Evolutionary conservation across 202 grass and related monocot species (phyloP).

Genomic region (Elaeis oleifera): DNA sequence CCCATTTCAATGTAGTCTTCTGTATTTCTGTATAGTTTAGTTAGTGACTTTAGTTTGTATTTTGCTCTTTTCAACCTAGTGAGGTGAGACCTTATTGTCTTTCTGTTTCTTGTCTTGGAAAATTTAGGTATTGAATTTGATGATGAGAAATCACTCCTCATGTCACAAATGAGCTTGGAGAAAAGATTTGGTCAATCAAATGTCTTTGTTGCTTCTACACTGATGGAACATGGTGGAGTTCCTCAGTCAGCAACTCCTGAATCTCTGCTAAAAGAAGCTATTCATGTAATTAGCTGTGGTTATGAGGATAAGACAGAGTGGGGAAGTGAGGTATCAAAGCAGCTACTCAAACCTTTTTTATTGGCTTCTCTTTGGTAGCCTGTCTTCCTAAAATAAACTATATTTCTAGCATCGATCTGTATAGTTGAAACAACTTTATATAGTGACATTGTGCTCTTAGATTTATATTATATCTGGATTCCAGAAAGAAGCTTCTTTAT

Average conservation of each 20-base stretch:
- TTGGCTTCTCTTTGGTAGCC: not conserved
- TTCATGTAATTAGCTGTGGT: constrained; percentile 95
- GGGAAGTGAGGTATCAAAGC: constrained; percentile 63
- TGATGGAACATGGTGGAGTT: constrained; percentile 97
- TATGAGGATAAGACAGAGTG: constrained; percentile 91
- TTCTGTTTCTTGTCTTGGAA: constrained; percentile 3
- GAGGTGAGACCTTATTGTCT: not conserved
- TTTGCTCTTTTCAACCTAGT: not conserved
- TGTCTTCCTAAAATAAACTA: not conserved
- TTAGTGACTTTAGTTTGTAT: not conserved
- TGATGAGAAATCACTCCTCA: constrained; percentile 96
- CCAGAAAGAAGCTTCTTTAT: no score
- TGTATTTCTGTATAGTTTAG: not conserved
- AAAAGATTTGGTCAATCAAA: constrained; percentile 96
- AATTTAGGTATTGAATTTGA: constrained; percentile 81
- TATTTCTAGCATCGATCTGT: no score
- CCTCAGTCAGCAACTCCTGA: constrained; percentile 88
- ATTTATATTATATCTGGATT: no score
- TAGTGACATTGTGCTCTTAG: no score
- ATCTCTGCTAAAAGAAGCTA: constrained; percentile 90
- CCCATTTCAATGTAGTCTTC: not conserved
- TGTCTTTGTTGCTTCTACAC: constrained; percentile 90
- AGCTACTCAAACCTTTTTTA: not conserved
- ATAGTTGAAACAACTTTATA: no score
- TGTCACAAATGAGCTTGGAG: constrained; percentile 99